Evolutionary conservation across 202 grass and related monocot genomes (phyloP), one percentile per base, ranked within the genome.

Genomic region (Brachypodium distachyon): DNA sequence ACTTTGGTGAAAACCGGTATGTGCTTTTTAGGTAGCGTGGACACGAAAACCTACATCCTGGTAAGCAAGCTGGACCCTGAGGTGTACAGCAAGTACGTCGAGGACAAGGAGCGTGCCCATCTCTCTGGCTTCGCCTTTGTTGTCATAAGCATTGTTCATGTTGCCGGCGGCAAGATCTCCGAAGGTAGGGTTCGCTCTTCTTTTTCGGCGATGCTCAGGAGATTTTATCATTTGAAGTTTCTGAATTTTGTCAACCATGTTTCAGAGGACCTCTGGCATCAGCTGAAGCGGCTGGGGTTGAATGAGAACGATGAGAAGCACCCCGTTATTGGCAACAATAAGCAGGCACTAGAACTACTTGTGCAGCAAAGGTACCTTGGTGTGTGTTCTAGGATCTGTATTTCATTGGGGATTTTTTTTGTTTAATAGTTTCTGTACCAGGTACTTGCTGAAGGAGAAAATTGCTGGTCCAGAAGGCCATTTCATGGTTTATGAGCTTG

Each of bases 401-500:
- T 34, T 73, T 77, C 6, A 11, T 27, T 54, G 36, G 38, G 12
- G 9, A 40, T 21, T 72, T 22, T 75, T 37, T 60, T 67, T 77
- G 34, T 39, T 44, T 52, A n/a, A n/a, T 26, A 49, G n/a, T 59
- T 82, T 54, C 16, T 90, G 57, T 48, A 11, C 63, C 32, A 97
- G 91, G 82, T 94, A 94, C 65, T 70, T 97, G 63, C 82, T 84
- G 32, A 97, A 97, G 82, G 91, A 94, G 82, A 97, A 97, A 84
- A 51, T 88, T 68, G 70, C 83, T 62, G 84, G 91, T 39, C 91
- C 95, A 57, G 91, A 97, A 72, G 95, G 91, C 12, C 74, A 98
- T 67, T 59, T 57, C 25, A 26, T 97, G 72, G 82, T 84, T 81
- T 97, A 94, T 81, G 87, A 90, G 69, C 91, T 97, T 44, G 91